Conservation (phyloP, 805 yeast species). For the Grigorovia yakushimaensis region DNA sequence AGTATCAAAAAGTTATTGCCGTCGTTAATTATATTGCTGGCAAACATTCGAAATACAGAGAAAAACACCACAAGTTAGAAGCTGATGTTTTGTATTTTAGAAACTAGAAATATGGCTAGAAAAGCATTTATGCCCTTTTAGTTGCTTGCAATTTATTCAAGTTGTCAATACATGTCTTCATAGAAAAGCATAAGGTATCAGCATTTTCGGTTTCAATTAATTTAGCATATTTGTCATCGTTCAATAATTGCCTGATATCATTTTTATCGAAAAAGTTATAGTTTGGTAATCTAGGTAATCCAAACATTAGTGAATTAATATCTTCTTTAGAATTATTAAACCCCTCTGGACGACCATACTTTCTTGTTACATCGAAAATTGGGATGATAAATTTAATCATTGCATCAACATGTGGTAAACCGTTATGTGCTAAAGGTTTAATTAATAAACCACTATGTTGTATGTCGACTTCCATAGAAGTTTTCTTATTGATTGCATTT, state of each 20-base stretch:
- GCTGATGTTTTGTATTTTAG: no score
- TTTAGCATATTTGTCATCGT: neutral
- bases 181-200: constrained; percentile 12
- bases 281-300: constrained; percentile 63
- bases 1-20: no score
- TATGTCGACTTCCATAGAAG: constrained; percentile 4
- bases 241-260: constrained; percentile 5
- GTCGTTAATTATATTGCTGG: no score
- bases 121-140: neutral
- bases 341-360: constrained; percentile 66
- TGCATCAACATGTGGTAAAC: constrained; percentile 57
- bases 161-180: constrained; percentile 9
- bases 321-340: constrained; percentile 46
- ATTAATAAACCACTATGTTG: constrained; percentile 31
- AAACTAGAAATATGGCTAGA: no score
- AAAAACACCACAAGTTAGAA: no score
- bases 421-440: constrained; percentile 60
- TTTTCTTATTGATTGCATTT: constrained; percentile 2
- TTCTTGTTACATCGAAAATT: constrained; percentile 50
- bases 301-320: constrained; percentile 50
- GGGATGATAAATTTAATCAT: constrained; percentile 60
- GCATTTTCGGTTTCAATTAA: constrained; percentile 1
- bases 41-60: no score
- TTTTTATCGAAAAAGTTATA: constrained; percentile 34
- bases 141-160: constrained; percentile 6